Conservation (phyloP, 2,329 filamentous ascomycete species). For the Aureobasidium leucospermi region DNA sequence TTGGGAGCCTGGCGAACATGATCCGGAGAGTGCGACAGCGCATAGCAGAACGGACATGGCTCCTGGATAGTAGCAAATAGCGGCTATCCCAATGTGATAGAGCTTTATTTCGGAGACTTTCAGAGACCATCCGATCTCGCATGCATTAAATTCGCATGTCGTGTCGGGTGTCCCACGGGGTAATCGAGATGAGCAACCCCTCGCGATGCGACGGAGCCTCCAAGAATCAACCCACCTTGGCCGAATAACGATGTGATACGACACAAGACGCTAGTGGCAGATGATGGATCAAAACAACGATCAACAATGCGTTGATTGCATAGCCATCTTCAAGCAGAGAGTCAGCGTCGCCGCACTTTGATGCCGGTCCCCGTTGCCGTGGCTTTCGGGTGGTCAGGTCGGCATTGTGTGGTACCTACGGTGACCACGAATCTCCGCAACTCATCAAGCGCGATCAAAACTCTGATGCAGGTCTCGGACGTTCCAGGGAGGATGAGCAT, state of each 20-base stretch:
- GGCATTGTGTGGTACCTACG: background rate
- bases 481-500: background rate
- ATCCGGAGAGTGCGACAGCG: too few relatives aligned
- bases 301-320: background rate
- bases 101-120: too few relatives aligned
- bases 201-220: too few relatives aligned
- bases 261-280: background rate
- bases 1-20: too few relatives aligned
- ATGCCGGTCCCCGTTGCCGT: background rate
- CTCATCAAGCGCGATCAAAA: background rate
- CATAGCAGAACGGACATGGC: too few relatives aligned
- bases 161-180: too few relatives aligned
- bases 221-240: background rate
- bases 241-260: background rate
- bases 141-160: too few relatives aligned
- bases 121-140: too few relatives aligned
- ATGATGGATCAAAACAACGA: background rate
- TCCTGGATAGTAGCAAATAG: too few relatives aligned
- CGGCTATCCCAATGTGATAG: too few relatives aligned
- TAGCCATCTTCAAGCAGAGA: background rate
- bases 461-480: background rate
- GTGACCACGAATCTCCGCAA: background rate
- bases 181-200: too few relatives aligned
- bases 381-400: background rate
- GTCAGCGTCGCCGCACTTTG: background rate